Percentiles rank a stretch among this genome's conserved stretches.
Evolutionary conservation across 768 basidiomycete species (phyloP).

Genomic region (Scleroderma bovista): DNA sequence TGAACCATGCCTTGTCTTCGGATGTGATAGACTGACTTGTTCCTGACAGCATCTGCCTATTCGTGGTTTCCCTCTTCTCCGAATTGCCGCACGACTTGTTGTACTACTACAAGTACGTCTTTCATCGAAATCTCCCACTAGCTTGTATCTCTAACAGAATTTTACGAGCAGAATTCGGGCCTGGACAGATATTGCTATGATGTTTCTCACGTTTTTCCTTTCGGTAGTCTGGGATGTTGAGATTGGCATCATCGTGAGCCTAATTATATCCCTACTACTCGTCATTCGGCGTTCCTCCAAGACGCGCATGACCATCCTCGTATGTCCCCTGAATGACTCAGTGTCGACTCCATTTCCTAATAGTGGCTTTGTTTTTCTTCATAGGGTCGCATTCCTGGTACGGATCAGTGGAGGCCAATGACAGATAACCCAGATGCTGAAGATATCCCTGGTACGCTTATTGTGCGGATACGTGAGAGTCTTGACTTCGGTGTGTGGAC

Average conservation of each 20-base stretch:
- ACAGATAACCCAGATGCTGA: constrained; percentile 86
- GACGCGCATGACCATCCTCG: constrained; percentile 86
- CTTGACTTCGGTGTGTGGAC: constrained; percentile 74
- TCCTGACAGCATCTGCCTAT: constrained; percentile 65
- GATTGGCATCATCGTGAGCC: constrained; percentile 84
- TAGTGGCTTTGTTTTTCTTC: neutral
- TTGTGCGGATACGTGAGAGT: constrained; percentile 85
- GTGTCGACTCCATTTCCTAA: neutral
- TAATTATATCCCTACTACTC: constrained; percentile 82
- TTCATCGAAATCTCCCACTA: neutral
- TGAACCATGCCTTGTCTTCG: constrained; percentile 22
- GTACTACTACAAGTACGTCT: constrained; percentile 74
- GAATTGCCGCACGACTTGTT: constrained; percentile 85
- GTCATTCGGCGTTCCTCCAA: constrained; percentile 88
- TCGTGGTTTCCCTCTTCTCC: constrained; percentile 76
- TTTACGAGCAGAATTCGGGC: constrained; percentile 62
- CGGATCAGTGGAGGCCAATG: constrained; percentile 85
- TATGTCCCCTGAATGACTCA: constrained; percentile 26
- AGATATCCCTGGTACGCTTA: constrained; percentile 73
- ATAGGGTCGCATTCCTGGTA: constrained; percentile 84
- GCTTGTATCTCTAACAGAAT: neutral
- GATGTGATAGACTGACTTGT: constrained; percentile 8
- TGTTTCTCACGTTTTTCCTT: constrained; percentile 82
- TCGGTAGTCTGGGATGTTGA: constrained; percentile 91
- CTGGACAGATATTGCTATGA: constrained; percentile 86